Base-by-base conservation (phyloP, 2,329 filamentous ascomycete genomes). In the Apiospora kogelbergensis region DNA sequence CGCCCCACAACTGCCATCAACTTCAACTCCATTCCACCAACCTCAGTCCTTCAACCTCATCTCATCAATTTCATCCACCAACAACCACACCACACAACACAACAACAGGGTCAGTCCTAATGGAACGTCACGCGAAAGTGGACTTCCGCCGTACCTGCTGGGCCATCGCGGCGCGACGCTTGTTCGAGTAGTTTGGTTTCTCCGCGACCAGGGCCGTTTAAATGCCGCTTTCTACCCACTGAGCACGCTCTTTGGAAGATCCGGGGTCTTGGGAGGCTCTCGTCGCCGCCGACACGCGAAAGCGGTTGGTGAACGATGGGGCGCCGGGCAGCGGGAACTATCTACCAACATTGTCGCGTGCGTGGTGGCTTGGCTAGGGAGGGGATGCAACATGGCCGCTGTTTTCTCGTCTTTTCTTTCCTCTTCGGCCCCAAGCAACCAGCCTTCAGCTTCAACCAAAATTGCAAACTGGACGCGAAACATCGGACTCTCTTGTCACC, bases 51-150 rank as follows among this genome's bases (percentile, higher is more conserved):
- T n/a, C n/a, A n/a, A n/a, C n/a, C n/a, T n/a, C n/a, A n/a, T n/a
- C n/a, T n/a, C 30, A 37, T n/a, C 53, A 22, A 37, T 20, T 60
- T 60, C 53, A 33, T 37, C 26, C 53, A 60, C 20, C 26, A n/a
- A 33, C 40, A 44, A 26, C 41, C 24, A 24, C 40, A 44, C 22
- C 63, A n/a, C 63, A 44, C 30, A 57, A 26, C 33, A 63, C n/a
- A n/a, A n/a, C n/a, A n/a, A n/a, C 48, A 69, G 68, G 48, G 64
- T 67, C 68, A 69, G 68, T 69, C 68, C 64, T 33, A 66, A 69
- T 60, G 68, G 68, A 67, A 66, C 60, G 68, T 69, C 68, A 63
- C 68, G 68, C 68, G 68, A 69, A 69, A 69, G 68, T 67, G 68
- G 68, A 63, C 68, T 66, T 69, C 46, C 46, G 68, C 68, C 63